Evolutionary conservation across 352 stramenopile species (phyloP).

Genomic region (Globisporangium viniferum): DNA sequence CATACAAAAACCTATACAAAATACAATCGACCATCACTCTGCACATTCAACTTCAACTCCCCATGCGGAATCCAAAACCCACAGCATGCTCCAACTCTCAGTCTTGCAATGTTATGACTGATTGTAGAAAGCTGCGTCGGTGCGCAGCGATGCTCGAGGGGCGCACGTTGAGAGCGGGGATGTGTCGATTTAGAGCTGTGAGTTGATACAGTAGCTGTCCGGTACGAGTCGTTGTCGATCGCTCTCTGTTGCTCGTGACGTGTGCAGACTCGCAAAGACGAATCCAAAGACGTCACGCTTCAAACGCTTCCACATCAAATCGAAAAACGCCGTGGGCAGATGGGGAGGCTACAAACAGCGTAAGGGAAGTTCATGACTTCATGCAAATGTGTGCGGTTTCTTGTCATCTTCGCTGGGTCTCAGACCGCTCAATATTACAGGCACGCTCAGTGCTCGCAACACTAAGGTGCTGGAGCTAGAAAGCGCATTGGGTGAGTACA

Average conservation of each 20-base stretch:
- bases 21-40: too few species aligned
- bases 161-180: not conserved
- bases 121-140: not conserved
- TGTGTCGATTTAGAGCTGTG: not conserved
- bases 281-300: not conserved
- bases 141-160: not conserved
- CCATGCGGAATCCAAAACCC: too few species aligned
- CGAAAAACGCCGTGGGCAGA: not conserved
- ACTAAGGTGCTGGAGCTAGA: not conserved
- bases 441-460: not conserved
- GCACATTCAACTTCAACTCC: too few species aligned
- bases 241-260: not conserved
- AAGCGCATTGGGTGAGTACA: not conserved
- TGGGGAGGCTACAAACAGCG: slow-evolving; percentile 5
- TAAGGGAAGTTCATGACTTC: not conserved
- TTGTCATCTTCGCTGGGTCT: not conserved
- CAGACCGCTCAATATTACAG: not conserved
- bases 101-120: not conserved
- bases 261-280: not conserved
- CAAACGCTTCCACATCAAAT: not conserved
- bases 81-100: too few species aligned
- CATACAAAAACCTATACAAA: too few species aligned
- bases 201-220: not conserved
- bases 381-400: not conserved
- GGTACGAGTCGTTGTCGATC: not conserved